Percentiles rank a stretch among this genome's conserved stretches.
Evolutionary conservation across 805 yeast species (phyloP).

Genomic region (Torulaspora microellipsoides): DNA sequence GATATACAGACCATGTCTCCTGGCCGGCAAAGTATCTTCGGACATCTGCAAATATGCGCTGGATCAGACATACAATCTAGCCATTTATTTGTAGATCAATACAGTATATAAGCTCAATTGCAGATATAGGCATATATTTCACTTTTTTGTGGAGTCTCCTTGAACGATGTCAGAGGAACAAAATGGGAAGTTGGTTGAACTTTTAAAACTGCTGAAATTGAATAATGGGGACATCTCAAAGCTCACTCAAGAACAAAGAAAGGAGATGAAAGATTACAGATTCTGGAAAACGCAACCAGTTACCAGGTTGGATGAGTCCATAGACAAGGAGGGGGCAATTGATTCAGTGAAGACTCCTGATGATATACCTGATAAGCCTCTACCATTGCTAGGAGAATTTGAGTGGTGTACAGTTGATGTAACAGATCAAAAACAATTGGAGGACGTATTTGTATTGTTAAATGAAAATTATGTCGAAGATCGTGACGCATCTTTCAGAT

Average conservation of each 20-base stretch:
- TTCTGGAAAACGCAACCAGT: conserved; percentile 99
- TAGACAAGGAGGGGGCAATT: conserved; percentile 75
- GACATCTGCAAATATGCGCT: not conserved
- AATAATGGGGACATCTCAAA: conserved; percentile 40
- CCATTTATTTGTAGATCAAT: not conserved
- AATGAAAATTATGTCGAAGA: conserved; percentile 95
- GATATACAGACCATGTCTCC: not conserved
- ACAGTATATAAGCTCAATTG: no score
- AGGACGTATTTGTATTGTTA: conserved; percentile 73
- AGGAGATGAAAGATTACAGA: conserved; percentile 82
- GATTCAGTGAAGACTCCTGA: conserved; percentile 61
- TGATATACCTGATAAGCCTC: conserved; percentile 67
- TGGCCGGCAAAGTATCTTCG: not conserved
- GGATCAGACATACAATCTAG: not conserved
- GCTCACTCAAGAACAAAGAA: conserved; percentile 53
- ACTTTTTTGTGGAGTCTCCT: no score
- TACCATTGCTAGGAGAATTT: conserved; percentile 69
- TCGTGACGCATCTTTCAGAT: conserved; percentile 84
- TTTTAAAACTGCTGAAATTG: conserved; percentile 40
- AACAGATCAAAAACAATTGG: conserved; percentile 48
- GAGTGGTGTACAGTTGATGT: conserved; percentile 86
- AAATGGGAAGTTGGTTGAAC: conserved; percentile 42
- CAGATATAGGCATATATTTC: no score
- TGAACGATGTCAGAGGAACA: conserved; percentile 20
- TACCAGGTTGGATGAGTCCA: conserved; percentile 62